Evolutionary conservation across 768 basidiomycete species (phyloP).

Genomic region (Rhodotorula paludigena): DNA sequence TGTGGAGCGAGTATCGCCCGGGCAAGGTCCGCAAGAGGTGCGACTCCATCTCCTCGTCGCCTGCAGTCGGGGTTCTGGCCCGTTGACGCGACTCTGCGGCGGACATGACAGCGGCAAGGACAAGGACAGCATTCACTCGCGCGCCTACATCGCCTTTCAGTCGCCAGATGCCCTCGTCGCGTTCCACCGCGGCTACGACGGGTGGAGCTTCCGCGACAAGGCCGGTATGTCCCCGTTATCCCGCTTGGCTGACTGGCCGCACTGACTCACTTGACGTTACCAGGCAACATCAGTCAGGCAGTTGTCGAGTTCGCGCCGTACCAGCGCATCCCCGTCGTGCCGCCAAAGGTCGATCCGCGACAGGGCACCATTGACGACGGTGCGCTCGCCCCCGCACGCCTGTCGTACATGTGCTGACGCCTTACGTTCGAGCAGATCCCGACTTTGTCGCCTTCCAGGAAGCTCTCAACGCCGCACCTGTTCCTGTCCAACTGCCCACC

Average conservation of each 20-base stretch:
- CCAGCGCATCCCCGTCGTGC: slow-evolving; percentile 70
- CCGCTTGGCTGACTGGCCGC: not conserved
- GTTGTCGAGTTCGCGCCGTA: slow-evolving; percentile 92
- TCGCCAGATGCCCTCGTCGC: slow-evolving; percentile 62
- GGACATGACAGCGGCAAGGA: slow-evolving; percentile 55
- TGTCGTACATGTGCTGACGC: too few relatives aligned
- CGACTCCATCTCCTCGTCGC: not conserved
- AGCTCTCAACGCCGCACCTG: slow-evolving; percentile 57
- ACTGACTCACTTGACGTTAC: not conserved
- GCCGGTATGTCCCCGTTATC: slow-evolving; percentile 57
- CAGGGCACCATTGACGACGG: slow-evolving; percentile 88
- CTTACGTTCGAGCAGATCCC: slow-evolving; percentile 43
- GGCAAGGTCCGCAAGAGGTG: slow-evolving; percentile 36
- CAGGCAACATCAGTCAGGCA: slow-evolving; percentile 81
- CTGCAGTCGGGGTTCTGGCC: not conserved
- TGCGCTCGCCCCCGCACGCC: slow-evolving; percentile 44
- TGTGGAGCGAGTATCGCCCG: slow-evolving; percentile 23
- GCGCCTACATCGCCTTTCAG: slow-evolving; percentile 89
- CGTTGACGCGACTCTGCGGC: not conserved
- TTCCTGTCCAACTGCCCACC: slow-evolving; percentile 50
- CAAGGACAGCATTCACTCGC: slow-evolving; percentile 77
- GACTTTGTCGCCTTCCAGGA: slow-evolving; percentile 60
- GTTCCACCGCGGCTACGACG: slow-evolving; percentile 82
- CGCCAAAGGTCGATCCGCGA: slow-evolving; percentile 72
- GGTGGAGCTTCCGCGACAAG: slow-evolving; percentile 86